phyloP scores from a whole-genome alignment of 2,329 filamentous ascomycete species.

The Colletotrichum sp. region DNA sequence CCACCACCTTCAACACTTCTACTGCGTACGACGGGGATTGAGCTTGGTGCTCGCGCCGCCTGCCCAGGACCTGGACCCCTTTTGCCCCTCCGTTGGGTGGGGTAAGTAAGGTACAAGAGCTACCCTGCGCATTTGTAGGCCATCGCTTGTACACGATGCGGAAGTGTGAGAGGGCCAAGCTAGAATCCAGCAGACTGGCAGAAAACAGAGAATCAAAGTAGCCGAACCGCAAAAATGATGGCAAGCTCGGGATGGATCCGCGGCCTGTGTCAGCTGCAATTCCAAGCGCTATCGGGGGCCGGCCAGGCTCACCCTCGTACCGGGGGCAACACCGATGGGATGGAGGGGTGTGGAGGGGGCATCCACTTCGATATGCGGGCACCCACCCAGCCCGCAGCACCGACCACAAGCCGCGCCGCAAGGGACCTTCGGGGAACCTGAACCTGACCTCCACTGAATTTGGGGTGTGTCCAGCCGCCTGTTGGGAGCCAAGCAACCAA shows the following conservation, averaged over 20 bases:
- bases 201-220: neutral
- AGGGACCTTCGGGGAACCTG: neutral
- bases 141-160: conserved; percentile 9
- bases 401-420: neutral
- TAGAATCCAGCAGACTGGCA: neutral
- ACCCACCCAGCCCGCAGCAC: neutral
- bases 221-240: neutral
- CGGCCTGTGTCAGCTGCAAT: neutral
- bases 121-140: conserved; percentile 1
- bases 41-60: conserved; percentile 9
- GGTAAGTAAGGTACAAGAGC: conserved; percentile 1
- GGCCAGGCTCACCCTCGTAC: neutral
- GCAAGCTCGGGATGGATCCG: neutral
- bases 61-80: conserved; percentile 15
- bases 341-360: conserved; percentile 5
- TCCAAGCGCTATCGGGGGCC: neutral
- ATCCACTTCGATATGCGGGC: neutral
- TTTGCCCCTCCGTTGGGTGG: conserved; percentile 19
- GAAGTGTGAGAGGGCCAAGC: neutral
- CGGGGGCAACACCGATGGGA: conserved; percentile 9
- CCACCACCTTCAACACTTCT: neutral
- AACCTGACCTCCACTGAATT: neutral
- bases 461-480: neutral
- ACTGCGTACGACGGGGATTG: neutral
- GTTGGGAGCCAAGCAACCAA: neutral